phyloP scores from a whole-genome alignment of 257 asterid genomes.

The Plectranthus barbatus region DNA sequence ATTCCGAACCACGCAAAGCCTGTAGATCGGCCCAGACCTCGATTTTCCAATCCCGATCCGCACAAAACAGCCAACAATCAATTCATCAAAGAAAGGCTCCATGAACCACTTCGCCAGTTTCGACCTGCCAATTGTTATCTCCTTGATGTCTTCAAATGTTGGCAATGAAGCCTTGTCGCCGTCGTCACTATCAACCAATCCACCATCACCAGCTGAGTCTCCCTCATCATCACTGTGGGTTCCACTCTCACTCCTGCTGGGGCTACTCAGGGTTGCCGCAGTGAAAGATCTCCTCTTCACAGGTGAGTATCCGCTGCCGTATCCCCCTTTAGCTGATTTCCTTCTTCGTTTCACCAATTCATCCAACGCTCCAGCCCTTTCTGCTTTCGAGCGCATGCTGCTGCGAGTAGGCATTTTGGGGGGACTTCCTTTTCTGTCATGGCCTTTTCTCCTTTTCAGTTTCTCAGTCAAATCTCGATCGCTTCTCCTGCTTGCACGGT shows the following conservation, averaged over 20 bases:
- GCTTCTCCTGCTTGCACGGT: slow-evolving; percentile 80
- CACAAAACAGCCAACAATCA: slow-evolving; percentile 93
- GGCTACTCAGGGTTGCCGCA: slow-evolving; percentile 57
- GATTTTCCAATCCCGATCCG: slow-evolving; percentile 92
- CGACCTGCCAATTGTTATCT: slow-evolving; percentile 78
- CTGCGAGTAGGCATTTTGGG: slow-evolving; percentile 63
- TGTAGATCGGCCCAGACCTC: slow-evolving; percentile 68
- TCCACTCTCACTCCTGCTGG: slow-evolving; percentile 67
- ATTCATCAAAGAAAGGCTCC: slow-evolving; percentile 96
- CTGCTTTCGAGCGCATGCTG: slow-evolving; percentile 77
- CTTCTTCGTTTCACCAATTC: slow-evolving; percentile 70
- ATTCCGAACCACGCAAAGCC: slow-evolving; percentile 79
- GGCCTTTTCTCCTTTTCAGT: slow-evolving; percentile 42
- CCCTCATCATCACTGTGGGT: slow-evolving; percentile 73
- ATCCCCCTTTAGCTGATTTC: slow-evolving; percentile 63
- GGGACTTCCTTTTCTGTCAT: slow-evolving; percentile 57
- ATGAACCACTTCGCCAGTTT: slow-evolving; percentile 90
- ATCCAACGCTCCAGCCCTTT: slow-evolving; percentile 80
- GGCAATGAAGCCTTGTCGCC: slow-evolving; percentile 65
- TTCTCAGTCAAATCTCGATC: slow-evolving; percentile 75
- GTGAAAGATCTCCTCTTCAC: slow-evolving; percentile 67
- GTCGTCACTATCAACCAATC: slow-evolving; percentile 85
- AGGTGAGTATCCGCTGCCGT: slow-evolving; percentile 70
- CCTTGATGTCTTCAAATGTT: slow-evolving; percentile 76
- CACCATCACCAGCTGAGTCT: slow-evolving; percentile 79